A percentile compares a stretch with the other conserved stretches of the same genome.
Evolutionary conservation across 805 yeast species (phyloP).

Genomic region (Teunomyces aglyptinius): DNA sequence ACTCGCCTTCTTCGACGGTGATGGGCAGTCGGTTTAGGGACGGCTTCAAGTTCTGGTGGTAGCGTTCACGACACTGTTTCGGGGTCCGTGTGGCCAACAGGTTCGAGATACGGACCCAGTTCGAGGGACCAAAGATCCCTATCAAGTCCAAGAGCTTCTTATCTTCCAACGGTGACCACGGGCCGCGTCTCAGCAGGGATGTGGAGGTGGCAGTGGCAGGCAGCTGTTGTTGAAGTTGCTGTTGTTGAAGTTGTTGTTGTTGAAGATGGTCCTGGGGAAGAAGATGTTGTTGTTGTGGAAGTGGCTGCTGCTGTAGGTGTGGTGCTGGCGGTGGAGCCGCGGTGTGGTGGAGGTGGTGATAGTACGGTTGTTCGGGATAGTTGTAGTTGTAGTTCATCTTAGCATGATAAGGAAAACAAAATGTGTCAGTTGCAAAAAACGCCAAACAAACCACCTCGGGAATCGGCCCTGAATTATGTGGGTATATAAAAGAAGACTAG

Average conservation of each 20-base stretch:
- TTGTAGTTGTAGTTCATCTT: constrained; percentile 4
- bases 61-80: constrained; percentile 88
- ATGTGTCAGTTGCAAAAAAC: background rate
- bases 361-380: constrained; percentile 1
- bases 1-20: constrained; percentile 76
- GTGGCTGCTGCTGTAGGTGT: background rate
- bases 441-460: background rate
- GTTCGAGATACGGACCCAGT: constrained; percentile 86
- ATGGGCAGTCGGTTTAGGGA: constrained; percentile 78
- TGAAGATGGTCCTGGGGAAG: constrained; percentile 3
- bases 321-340: background rate
- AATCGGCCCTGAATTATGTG: background rate
- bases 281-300: constrained; percentile 4
- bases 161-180: constrained; percentile 90
- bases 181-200: constrained; percentile 56
- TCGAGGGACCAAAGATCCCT: constrained; percentile 69
- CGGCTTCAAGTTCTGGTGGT: constrained; percentile 89
- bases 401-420: background rate
- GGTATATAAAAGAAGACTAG: background rate
- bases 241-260: constrained; percentile 5
- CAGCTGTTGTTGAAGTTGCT: constrained; percentile 2
- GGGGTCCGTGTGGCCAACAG: constrained; percentile 76
- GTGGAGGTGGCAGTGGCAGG: constrained; percentile 1
- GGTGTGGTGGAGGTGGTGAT: constrained; percentile 4
- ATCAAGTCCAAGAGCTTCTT: constrained; percentile 67